Evolutionary conservation across 2,329 filamentous ascomycete species (phyloP).

Genomic region (Aureobasidium uvarum): DNA sequence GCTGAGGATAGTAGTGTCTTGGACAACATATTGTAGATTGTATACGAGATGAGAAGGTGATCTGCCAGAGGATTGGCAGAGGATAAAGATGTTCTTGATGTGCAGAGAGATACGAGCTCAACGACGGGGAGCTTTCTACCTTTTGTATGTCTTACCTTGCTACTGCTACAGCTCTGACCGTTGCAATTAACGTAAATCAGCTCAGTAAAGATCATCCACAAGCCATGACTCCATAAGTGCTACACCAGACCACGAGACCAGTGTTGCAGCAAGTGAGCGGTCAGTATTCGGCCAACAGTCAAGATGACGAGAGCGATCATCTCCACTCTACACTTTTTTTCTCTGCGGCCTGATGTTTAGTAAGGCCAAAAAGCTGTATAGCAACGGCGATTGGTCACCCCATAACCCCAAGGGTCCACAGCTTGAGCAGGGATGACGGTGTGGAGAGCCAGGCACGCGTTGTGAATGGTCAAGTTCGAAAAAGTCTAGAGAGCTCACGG

Average conservation of each 20-base stretch:
- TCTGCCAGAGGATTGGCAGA: neutral
- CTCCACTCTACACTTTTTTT: conserved; percentile 8
- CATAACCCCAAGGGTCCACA: conserved; percentile 25
- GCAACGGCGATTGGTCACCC: conserved; percentile 14
- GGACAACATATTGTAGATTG: conserved; percentile 21
- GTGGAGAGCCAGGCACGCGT: conserved; percentile 25
- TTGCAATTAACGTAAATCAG: conserved; percentile 4
- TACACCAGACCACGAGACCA: conserved; percentile 24
- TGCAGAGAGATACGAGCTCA: conserved; percentile 1
- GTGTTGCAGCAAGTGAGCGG: conserved; percentile 18
- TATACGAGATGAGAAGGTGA: neutral
- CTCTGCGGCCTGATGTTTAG: neutral
- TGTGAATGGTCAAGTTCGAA: conserved; percentile 12
- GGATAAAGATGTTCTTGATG: conserved; percentile 19
- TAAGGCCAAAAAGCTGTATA: conserved; percentile 1
- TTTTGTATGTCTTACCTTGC: conserved; percentile 6
- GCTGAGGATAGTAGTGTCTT: conserved; percentile 24
- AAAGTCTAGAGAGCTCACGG: conserved; percentile 1
- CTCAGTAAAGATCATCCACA: conserved; percentile 13
- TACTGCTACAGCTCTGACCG: neutral
- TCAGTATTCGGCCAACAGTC: conserved; percentile 7
- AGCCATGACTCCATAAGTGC: conserved; percentile 8
- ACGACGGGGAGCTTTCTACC: neutral
- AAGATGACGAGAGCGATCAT: conserved; percentile 25
- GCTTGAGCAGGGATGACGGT: conserved; percentile 24